phyloP scores from a whole-genome alignment of 139 green algal genomes.

The Picochlorum sp. region DNA sequence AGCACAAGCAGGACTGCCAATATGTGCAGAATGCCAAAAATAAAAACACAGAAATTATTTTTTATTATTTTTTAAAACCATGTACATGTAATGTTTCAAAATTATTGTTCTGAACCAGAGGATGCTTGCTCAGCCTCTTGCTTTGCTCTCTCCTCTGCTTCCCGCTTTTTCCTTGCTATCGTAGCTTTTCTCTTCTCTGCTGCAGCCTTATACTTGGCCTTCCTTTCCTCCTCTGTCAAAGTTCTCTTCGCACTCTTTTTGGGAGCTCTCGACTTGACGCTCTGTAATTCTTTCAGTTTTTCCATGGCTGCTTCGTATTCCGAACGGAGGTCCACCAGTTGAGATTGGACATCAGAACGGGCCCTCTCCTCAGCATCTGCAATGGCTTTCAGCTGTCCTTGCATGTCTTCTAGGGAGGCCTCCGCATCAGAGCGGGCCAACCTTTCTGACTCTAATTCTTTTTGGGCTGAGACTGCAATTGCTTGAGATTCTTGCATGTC shows the following conservation, averaged over 20 bases:
- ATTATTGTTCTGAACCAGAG: too few relatives aligned
- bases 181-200: background rate
- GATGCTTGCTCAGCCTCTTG: too few relatives aligned
- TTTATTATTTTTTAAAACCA: too few relatives aligned
- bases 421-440: conserved; percentile 26
- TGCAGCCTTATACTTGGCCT: background rate
- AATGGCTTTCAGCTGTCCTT: conserved; percentile 19
- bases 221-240: background rate
- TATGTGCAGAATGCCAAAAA: conserved; percentile 10
- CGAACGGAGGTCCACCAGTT: conserved; percentile 15
- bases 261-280: conserved; percentile 2
- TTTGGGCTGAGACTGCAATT: conserved; percentile 16
- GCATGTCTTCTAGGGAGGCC: conserved; percentile 9
- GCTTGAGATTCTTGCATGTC: conserved; percentile 34
- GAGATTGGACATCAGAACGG: conserved; percentile 10
- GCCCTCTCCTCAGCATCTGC: conserved; percentile 20
- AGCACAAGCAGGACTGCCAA: conserved; percentile 15
- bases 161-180: background rate
- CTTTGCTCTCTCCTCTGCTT: background rate
- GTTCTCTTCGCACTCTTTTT: background rate
- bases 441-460: conserved; percentile 25
- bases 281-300: conserved; percentile 10
- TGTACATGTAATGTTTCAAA: too few relatives aligned
- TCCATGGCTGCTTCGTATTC: conserved; percentile 29
- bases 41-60: too few relatives aligned